A percentile compares a stretch with the other conserved stretches of the same genome.
Evolutionary conservation across 352 stramenopile genomes (phyloP).

Genomic region (Phytophthora pistaciae): DNA sequence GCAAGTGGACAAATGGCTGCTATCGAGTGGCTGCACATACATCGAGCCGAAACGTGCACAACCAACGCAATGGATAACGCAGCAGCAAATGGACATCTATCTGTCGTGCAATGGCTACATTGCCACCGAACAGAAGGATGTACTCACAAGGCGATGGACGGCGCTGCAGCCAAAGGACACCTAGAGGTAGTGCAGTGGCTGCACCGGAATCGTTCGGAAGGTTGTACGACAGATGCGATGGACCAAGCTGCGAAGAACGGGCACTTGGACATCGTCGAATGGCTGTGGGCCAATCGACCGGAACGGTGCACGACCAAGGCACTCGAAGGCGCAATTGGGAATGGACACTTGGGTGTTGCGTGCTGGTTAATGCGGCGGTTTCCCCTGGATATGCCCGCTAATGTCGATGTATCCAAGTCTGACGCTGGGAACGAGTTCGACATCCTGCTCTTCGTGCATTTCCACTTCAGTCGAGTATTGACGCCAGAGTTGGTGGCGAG

Average conservation of each 20-base stretch:
- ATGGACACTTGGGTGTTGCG: background rate
- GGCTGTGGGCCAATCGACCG: background rate
- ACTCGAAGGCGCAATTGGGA: background rate
- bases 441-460: background rate
- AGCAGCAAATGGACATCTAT: too few relatives aligned
- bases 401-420: background rate
- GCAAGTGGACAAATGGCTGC: too few relatives aligned
- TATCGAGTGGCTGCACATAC: too few relatives aligned
- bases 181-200: background rate
- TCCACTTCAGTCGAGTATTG: background rate
- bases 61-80: too few relatives aligned
- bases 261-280: background rate
- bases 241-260: background rate
- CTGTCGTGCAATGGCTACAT: too few relatives aligned
- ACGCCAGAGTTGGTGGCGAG: background rate
- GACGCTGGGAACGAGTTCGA: background rate
- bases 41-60: too few relatives aligned
- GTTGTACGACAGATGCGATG: background rate
- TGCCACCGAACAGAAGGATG: too few relatives aligned
- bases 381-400: background rate
- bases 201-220: background rate
- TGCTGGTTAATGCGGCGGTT: background rate
- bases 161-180: too few relatives aligned
- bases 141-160: too few relatives aligned
- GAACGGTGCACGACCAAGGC: background rate